Percentiles rank a stretch among this genome's conserved stretches.
Conservation (phyloP, 805 yeast species). For the Candida namnaoensis region DNA sequence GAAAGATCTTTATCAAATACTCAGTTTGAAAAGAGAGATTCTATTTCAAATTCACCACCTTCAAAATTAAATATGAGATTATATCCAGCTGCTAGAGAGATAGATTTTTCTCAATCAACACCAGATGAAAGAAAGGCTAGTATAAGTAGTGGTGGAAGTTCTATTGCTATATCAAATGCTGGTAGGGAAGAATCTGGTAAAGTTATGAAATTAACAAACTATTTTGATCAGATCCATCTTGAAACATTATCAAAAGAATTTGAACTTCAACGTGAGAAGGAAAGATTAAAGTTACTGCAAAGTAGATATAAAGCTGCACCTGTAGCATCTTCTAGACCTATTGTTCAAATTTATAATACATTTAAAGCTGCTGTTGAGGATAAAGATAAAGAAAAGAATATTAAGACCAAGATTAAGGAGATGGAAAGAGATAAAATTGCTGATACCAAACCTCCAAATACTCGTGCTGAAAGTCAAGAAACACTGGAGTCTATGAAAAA, state of each 20-base stretch:
- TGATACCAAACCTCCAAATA: too few species aligned
- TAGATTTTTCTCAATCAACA: too few species aligned
- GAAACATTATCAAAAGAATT: slow-evolving; percentile 80
- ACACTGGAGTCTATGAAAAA: too few species aligned
- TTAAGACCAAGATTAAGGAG: slow-evolving; percentile 1
- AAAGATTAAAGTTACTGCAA: slow-evolving; percentile 51
- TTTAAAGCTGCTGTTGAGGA: slow-evolving; percentile 82
- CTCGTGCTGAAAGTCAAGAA: too few species aligned
- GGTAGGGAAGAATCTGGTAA: slow-evolving; percentile 23
- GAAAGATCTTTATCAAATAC: too few species aligned
- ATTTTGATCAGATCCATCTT: slow-evolving; percentile 67
- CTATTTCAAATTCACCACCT: too few species aligned
- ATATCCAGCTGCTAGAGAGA: too few species aligned
- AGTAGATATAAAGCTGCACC: slow-evolving; percentile 63
- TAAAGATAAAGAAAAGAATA: slow-evolving; percentile 19
- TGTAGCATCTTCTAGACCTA: slow-evolving; percentile 69
- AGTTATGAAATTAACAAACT: slow-evolving; percentile 59
- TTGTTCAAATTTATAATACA: slow-evolving; percentile 83
- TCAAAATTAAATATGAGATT: too few species aligned
- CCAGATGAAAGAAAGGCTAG: too few species aligned
- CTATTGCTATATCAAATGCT: slow-evolving; percentile 1
- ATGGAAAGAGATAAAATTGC: too few species aligned
- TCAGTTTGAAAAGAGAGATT: too few species aligned
- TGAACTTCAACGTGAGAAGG: slow-evolving; percentile 77
- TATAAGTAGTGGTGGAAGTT: too few species aligned